These are phyloP conservation scores for Penicillium sp. DNA, from an alignment of 2,329 filamentous ascomycete species.

Conservation along the genomic window DNA sequence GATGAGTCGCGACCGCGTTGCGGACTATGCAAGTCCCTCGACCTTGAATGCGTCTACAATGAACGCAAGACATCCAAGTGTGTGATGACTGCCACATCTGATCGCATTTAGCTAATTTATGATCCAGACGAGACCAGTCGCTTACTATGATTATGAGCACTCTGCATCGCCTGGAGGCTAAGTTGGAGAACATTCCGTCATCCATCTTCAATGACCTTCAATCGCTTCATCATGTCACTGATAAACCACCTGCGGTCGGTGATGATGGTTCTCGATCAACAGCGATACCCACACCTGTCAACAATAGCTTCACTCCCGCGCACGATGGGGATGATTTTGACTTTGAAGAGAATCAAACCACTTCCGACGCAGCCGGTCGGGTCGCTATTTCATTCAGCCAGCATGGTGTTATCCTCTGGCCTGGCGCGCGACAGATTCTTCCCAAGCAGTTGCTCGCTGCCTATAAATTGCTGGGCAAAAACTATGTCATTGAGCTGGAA, in stretches of 20 bases:
- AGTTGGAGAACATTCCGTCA: constrained; percentile 47
- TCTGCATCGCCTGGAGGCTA: constrained; percentile 50
- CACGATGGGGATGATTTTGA: constrained; percentile 28
- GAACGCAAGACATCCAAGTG: constrained; percentile 52
- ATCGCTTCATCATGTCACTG: constrained; percentile 23
- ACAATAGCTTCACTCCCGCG: constrained; percentile 29
- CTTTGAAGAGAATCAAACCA: constrained; percentile 26
- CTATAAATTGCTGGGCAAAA: constrained; percentile 40
- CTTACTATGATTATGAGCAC: constrained; percentile 54
- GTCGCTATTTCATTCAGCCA: constrained; percentile 49
- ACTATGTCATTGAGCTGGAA: constrained; percentile 50
- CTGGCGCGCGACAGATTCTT: constrained; percentile 44
- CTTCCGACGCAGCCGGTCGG: constrained; percentile 31
- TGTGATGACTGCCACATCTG: constrained; percentile 9
- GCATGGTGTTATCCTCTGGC: constrained; percentile 49
- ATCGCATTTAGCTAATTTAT: neutral
- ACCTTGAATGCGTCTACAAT: constrained; percentile 50
- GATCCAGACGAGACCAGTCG: constrained; percentile 49
- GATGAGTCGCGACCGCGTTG: constrained; percentile 53
- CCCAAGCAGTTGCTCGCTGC: constrained; percentile 40
- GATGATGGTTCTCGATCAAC: constrained; percentile 7
- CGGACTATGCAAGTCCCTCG: constrained; percentile 49
- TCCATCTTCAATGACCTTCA: constrained; percentile 30
- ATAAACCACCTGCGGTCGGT: constrained; percentile 15
- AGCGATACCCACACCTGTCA: constrained; percentile 11